Conservation (phyloP, 2,329 filamentous ascomycete species). For the Alternaria gansuensis region DNA sequence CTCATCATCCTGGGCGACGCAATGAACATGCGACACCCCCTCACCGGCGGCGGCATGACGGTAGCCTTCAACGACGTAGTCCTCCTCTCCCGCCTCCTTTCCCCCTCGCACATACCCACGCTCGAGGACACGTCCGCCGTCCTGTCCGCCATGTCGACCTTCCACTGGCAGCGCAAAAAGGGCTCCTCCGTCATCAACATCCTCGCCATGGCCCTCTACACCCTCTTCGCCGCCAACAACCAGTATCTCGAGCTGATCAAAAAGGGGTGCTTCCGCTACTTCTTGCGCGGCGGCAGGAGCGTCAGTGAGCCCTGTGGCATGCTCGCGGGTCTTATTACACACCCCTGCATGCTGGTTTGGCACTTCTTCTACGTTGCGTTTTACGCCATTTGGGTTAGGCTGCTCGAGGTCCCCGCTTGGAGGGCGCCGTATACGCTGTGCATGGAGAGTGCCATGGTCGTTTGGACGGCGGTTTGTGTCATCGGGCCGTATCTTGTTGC, state of each 20-base stretch:
- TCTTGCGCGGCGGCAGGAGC: slow-evolving; percentile 75
- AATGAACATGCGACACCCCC: slow-evolving; percentile 98
- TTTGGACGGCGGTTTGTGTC: slow-evolving; percentile 82
- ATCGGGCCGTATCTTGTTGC: slow-evolving; percentile 83
- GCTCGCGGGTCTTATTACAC: slow-evolving; percentile 80
- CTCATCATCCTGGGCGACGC: slow-evolving; percentile 89
- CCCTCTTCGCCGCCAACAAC: slow-evolving; percentile 83
- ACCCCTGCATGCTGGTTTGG: slow-evolving; percentile 79
- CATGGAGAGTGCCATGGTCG: slow-evolving; percentile 72
- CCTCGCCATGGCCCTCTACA: slow-evolving; percentile 92
- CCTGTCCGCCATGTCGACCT: slow-evolving; percentile 71
- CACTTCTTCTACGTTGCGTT: slow-evolving; percentile 97
- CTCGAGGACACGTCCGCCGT: slow-evolving; percentile 74
- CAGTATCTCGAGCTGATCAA: slow-evolving; percentile 75
- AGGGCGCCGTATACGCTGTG: slow-evolving; percentile 63
- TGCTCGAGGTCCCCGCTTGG: slow-evolving; percentile 58
- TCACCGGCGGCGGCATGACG: slow-evolving; percentile 98
- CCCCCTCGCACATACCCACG: slow-evolving; percentile 71
- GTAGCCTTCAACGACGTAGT: slow-evolving; percentile 94
- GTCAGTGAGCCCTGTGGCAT: slow-evolving; percentile 82
- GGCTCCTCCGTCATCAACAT: slow-evolving; percentile 93
- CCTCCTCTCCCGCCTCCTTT: slow-evolving; percentile 76
- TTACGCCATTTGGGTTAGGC: slow-evolving; percentile 78
- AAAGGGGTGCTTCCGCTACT: slow-evolving; percentile 91
- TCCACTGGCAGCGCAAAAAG: slow-evolving; percentile 88